These are phyloP conservation scores for Hypoxylon sp. DNA, from an alignment of 2,329 filamentous ascomycete species.

Conservation along the genomic window DNA sequence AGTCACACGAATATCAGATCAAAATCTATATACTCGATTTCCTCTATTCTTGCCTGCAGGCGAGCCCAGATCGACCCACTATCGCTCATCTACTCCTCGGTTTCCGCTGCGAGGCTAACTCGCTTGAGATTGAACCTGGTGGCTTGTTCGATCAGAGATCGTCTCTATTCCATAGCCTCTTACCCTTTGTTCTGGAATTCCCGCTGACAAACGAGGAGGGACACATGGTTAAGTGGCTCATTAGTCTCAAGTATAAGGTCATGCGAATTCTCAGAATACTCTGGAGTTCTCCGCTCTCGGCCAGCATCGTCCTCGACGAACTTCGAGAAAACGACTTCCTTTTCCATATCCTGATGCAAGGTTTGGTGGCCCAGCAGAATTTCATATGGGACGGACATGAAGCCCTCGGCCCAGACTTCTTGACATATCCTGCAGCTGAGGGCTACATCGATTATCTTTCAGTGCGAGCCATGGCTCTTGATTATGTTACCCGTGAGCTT, in stretches of 20 bases:
- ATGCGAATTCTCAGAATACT: constrained; percentile 83
- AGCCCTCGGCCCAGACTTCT: constrained; percentile 73
- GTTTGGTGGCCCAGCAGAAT: constrained; percentile 76
- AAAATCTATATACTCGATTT: constrained; percentile 90
- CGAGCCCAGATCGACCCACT: constrained; percentile 81
- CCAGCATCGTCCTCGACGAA: constrained; percentile 79
- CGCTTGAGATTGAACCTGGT: constrained; percentile 75
- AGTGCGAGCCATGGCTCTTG: constrained; percentile 80
- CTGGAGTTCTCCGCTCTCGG: constrained; percentile 86
- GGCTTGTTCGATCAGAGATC: constrained; percentile 78
- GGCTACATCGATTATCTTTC: constrained; percentile 83
- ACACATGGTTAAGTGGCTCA: constrained; percentile 75
- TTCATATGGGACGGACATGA: constrained; percentile 80
- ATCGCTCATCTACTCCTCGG: constrained; percentile 93
- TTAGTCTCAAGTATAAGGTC: constrained; percentile 75
- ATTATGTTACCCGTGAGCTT: constrained; percentile 89
- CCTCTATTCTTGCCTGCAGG: constrained; percentile 81
- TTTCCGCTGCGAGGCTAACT: constrained; percentile 81
- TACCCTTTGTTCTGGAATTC: constrained; percentile 77
- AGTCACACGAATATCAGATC: constrained; percentile 80
- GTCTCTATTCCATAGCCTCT: constrained; percentile 86
- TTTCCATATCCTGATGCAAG: constrained; percentile 79
- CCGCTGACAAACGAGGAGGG: constrained; percentile 72
- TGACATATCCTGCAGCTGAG: constrained; percentile 74
- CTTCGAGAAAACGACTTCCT: constrained; percentile 84